Conservation (phyloP, 495 filamentous ascomycete genomes). For the Tuber borchii region DNA sequence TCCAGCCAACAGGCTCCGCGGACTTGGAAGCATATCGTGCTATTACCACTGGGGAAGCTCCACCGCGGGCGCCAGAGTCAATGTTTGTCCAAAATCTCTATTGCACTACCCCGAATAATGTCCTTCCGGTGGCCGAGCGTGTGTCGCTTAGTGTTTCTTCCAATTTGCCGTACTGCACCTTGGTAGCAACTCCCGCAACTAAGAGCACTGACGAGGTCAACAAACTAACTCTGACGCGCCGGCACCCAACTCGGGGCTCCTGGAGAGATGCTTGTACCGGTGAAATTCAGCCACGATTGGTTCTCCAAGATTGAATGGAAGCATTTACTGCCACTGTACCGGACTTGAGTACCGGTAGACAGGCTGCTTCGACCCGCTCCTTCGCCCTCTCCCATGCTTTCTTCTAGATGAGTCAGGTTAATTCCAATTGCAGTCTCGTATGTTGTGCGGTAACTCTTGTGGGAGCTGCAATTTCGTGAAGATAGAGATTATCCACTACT, state of each 20-base stretch:
- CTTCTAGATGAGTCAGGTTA: not conserved
- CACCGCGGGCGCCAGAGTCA: not conserved
- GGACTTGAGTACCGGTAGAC: too few relatives aligned
- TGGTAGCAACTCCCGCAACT: not conserved
- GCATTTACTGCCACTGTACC: too few relatives aligned
- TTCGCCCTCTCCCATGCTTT: not conserved
- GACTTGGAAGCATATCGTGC: not conserved
- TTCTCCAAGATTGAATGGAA: not conserved
- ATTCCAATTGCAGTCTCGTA: not conserved
- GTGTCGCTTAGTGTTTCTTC: conserved; percentile 1
- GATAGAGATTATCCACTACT: not conserved
- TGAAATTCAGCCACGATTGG: not conserved
- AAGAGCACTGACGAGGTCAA: not conserved
- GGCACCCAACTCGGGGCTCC: not conserved
- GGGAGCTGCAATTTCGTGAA: not conserved
- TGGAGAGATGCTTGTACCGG: not conserved
- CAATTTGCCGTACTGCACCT: not conserved
- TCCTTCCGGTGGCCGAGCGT: not conserved
- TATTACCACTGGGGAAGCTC: not conserved
- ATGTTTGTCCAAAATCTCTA: not conserved
- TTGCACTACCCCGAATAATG: not conserved
- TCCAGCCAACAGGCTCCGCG: not conserved
- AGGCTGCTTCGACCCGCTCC: not conserved
- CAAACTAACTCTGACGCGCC: not conserved
- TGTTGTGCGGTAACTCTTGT: not conserved